A percentile compares a stretch with the other conserved stretches of the same genome.
These are phyloP conservation scores for Curvularia eragrostidis DNA, from an alignment of 2,329 filamentous ascomycete species.

Conservation along the genomic window DNA sequence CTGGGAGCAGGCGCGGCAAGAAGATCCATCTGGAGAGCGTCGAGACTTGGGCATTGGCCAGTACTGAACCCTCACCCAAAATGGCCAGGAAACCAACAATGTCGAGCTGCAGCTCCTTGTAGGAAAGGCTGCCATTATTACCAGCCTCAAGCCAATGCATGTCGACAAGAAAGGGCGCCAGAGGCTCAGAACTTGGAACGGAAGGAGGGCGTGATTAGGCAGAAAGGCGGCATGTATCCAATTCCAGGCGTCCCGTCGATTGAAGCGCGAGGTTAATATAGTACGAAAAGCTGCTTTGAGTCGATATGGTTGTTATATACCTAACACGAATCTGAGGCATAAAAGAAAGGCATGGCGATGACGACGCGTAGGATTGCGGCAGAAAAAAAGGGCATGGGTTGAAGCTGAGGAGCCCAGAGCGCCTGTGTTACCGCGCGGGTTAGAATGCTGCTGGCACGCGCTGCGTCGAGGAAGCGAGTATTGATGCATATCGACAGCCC, in stretches of 20 bases:
- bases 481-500: constrained; percentile 31
- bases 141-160: constrained; percentile 49
- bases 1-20: constrained; percentile 58
- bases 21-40: constrained; percentile 59
- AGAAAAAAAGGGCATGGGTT: constrained; percentile 9
- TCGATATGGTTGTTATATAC: constrained; percentile 36
- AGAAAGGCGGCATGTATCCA: constrained; percentile 32
- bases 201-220: constrained; percentile 14
- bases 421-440: constrained; percentile 26
- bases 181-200: constrained; percentile 16
- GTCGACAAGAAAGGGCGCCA: constrained; percentile 5
- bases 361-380: constrained; percentile 24
- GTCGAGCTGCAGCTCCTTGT: constrained; percentile 58
- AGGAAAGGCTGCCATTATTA: constrained; percentile 26
- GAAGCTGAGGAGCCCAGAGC: constrained; percentile 23
- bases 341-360: constrained; percentile 13
- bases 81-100: constrained; percentile 64
- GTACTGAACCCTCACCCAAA: constrained; percentile 59
- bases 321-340: constrained; percentile 14
- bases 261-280: background rate
- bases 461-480: constrained; percentile 13
- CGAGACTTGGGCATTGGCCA: constrained; percentile 59
- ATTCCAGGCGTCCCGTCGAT: constrained; percentile 2
- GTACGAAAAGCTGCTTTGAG: constrained; percentile 11
- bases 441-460: constrained; percentile 21